Conservation (phyloP, 2,329 filamentous ascomycete species). For the Trichoderma aggressivum region DNA sequence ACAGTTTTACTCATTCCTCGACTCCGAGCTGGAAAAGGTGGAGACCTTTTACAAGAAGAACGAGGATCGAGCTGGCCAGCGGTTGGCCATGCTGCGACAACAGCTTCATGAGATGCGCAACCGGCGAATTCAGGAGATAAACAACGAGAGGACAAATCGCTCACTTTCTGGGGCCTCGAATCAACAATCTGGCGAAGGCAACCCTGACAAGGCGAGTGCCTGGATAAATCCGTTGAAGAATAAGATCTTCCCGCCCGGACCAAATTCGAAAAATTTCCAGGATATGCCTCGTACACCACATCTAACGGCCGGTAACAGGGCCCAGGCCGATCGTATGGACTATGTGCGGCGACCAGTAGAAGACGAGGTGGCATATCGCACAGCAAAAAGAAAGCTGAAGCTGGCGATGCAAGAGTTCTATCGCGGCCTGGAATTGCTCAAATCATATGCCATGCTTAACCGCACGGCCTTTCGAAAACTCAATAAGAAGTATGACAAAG, state of each 20-base stretch:
- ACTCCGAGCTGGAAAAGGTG: conserved; percentile 83
- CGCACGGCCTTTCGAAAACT: conserved; percentile 93
- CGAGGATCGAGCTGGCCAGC: conserved; percentile 76
- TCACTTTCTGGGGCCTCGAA: neutral
- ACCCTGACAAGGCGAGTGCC: conserved; percentile 30
- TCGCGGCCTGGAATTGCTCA: conserved; percentile 83
- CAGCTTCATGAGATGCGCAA: conserved; percentile 94
- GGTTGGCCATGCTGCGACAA: conserved; percentile 67
- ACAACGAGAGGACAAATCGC: conserved; percentile 39
- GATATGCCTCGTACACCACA: conserved; percentile 52
- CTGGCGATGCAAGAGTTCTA: conserved; percentile 90
- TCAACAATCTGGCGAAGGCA: conserved; percentile 23
- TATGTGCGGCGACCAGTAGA: conserved; percentile 48
- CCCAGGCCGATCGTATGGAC: conserved; percentile 40
- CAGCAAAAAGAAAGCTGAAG: conserved; percentile 89
- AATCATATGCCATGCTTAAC: conserved; percentile 86
- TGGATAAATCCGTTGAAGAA: conserved; percentile 55
- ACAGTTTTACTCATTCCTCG: conserved; percentile 86
- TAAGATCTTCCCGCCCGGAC: conserved; percentile 53
- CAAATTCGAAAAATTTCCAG: conserved; percentile 58
- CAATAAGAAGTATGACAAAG: conserved; percentile 98
- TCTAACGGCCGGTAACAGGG: conserved; percentile 29
- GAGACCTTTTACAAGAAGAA: conserved; percentile 86
- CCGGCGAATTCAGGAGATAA: conserved; percentile 69
- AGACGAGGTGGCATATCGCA: conserved; percentile 71